Evolutionary conservation across 75 land plant genomes (phyloP), one percentile per base, ranked within the genome.

Genomic region (Selaginella tamariscina): DNA sequence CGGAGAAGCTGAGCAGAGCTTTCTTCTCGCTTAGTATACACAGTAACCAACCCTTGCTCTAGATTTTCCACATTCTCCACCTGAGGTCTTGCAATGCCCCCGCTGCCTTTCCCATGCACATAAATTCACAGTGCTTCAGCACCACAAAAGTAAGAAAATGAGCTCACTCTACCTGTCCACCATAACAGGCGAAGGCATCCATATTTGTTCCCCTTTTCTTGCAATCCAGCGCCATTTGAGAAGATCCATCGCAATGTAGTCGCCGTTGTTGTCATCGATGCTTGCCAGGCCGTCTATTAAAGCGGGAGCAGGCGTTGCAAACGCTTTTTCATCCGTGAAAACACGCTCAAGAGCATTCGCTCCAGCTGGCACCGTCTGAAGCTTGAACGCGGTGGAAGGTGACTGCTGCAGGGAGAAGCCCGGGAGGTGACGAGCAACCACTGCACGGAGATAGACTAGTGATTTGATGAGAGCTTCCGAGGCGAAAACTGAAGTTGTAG

Each of bases 401-500:
- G 20, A 56, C 57, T 24, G 60, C 24, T 83, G 90, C 60, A 82
- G 87, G 0, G 85, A 80, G 30, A 77, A 71, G 31, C 59, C 79
- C 32, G 99, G 99, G n/a, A 88, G 73, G 66, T 88, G 81, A 55
- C 81, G 84, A 59, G 81, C 75, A 70, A 95, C 99, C 31, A 95
- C 70, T 11, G 89, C 87, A 54, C 99, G 88, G 21, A 88, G 82
- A 80, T 84, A 95, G 67, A 77, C 84, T 32, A 95, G 76, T 32
- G 99, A 95, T 65, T 95, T 95, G n/a, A 91, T 65, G 56, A 95
- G 87, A 55, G 97, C 70, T 29, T 30, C 79, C 59, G 92, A 90
- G 54, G 99, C 88, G 82, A 88, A 88, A 56, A 68, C 78, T 49
- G 87, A 76, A 5, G 77, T 73, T 31, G 99, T 85, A 54, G 81